Base-by-base conservation (phyloP, 306 rosid species). In the Trichosanthes truncata region DNA sequence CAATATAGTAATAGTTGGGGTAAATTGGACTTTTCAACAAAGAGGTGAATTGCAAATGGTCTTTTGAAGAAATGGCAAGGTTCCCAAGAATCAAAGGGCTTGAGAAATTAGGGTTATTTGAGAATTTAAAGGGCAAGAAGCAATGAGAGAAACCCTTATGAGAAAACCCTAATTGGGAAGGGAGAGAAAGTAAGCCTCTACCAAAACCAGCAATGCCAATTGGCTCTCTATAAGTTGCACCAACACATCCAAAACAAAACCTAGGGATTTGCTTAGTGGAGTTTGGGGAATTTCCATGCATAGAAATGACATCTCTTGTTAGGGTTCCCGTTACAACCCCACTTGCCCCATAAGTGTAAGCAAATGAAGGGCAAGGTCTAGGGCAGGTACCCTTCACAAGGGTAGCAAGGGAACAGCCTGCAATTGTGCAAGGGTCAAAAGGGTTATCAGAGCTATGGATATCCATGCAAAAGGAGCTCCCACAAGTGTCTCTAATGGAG, bases 141-240 rank as follows among this genome's bases (percentile, higher is more conserved):
- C 89, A 88, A 51, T 88, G 86, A 20, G 91, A 88, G 82, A 86
- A 88, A 0, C 91, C 89, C 71, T 84, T 88, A 8, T 78, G 84
- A 17, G 52, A 81, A 33, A 84, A 82, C 69, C 91, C 91, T 75
- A 88, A 29, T 35, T 88, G 91, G 7, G 86, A 88, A 82, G 89
- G 89, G 56, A 86, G 80, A 49, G 91, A 88, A 35, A 88, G 89
- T 1, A 62, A 0, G 8, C 91, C 89, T 77, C 88, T 86, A 33
- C 91, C 91, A 79, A 88, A 88, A 60, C 91, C 91, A 45, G 81
- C 91, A 52, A 88, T 86, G 43, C 91, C 91, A 61, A 86, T 82
- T 31, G 91, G 91, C 80, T 88, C 91, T 75, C 65, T 78, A 75
- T 80, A 86, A 38, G 80, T 76, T 12, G 87, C 83, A 68, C 89